Conservation (phyloP, 176 grass and related monocot species). For the Microstegium vimineum region DNA sequence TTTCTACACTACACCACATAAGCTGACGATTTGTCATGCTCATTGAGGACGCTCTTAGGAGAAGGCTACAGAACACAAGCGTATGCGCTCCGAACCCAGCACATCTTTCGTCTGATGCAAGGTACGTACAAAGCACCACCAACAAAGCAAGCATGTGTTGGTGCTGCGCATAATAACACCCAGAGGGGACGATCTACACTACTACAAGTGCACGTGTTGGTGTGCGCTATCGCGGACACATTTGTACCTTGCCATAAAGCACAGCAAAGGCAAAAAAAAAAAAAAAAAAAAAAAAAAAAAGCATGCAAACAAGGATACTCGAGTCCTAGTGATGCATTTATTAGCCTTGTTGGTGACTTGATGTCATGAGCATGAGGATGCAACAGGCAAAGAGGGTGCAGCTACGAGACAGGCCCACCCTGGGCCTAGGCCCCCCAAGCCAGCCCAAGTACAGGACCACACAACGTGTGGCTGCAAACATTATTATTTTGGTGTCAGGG, state of each 20-base stretch:
- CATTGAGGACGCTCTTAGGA: too few relatives aligned
- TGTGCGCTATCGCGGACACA: not conserved
- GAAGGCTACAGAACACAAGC: not conserved
- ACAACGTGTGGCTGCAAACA: not conserved
- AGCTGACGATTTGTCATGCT: too few relatives aligned
- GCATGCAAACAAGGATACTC: conserved; percentile 19
- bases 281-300: too few relatives aligned
- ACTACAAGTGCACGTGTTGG: not conserved
- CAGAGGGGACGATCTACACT: not conserved
- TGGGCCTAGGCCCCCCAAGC: not conserved
- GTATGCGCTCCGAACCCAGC: not conserved
- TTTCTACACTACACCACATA: too few relatives aligned
- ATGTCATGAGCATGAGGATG: too few relatives aligned
- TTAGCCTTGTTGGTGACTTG: not conserved
- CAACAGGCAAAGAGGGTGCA: too few relatives aligned
- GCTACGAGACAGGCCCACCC: not conserved
- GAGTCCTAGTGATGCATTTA: conserved; percentile 3
- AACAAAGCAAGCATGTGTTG: too few relatives aligned
- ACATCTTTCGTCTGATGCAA: conserved; percentile 37
- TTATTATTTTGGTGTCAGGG: not conserved
- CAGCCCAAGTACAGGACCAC: conserved; percentile 29
- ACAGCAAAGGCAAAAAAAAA: conserved; percentile 28
- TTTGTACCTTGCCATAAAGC: conserved; percentile 15
- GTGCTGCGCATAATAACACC: conserved; percentile 25
- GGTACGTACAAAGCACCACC: conserved; percentile 23